Evolutionary conservation across 495 filamentous ascomycete species (phyloP).

Genomic region (Penicillium subrubescens): DNA sequence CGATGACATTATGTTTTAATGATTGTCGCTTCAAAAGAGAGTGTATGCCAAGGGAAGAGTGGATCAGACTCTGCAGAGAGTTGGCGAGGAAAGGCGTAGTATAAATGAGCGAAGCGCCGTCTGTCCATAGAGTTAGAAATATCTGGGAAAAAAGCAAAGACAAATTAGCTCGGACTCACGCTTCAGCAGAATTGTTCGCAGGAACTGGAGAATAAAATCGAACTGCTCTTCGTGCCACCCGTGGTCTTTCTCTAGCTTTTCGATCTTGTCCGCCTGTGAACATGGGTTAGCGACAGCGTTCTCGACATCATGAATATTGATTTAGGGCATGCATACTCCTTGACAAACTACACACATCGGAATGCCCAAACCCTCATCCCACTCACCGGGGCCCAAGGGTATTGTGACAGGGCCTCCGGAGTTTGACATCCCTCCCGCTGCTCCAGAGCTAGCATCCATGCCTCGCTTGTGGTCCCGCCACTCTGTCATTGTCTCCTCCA

Average conservation of each 20-base stretch:
- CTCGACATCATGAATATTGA: background rate
- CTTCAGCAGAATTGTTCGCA: slow-evolving; percentile 82
- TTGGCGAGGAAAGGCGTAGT: slow-evolving; percentile 79
- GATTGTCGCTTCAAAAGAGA: slow-evolving; percentile 81
- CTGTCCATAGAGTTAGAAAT: slow-evolving; percentile 47
- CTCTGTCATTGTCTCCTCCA: slow-evolving; percentile 79
- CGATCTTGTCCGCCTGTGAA: slow-evolving; percentile 83
- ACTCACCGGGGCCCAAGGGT: slow-evolving; percentile 87
- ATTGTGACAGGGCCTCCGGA: slow-evolving; percentile 59
- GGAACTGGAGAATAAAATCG: slow-evolving; percentile 84
- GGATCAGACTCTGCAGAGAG: slow-evolving; percentile 77
- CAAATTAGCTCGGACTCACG: slow-evolving; percentile 53
- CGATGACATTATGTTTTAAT: slow-evolving; percentile 92
- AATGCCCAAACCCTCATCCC: slow-evolving; percentile 87
- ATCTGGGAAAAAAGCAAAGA: background rate
- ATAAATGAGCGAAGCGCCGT: slow-evolving; percentile 90
- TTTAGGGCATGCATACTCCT: slow-evolving; percentile 60
- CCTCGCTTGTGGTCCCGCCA: slow-evolving; percentile 55
- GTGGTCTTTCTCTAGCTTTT: slow-evolving; percentile 80
- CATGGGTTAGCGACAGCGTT: slow-evolving; percentile 27
- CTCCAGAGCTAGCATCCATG: slow-evolving; percentile 38
- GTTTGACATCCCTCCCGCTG: slow-evolving; percentile 53
- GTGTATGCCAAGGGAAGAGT: slow-evolving; percentile 86
- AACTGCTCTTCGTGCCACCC: slow-evolving; percentile 94
- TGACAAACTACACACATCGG: slow-evolving; percentile 93